Evolutionary conservation across 257 asterid genomes (phyloP), one percentile per base, ranked within the genome.

Genomic region (Solanum bukasovii): DNA sequence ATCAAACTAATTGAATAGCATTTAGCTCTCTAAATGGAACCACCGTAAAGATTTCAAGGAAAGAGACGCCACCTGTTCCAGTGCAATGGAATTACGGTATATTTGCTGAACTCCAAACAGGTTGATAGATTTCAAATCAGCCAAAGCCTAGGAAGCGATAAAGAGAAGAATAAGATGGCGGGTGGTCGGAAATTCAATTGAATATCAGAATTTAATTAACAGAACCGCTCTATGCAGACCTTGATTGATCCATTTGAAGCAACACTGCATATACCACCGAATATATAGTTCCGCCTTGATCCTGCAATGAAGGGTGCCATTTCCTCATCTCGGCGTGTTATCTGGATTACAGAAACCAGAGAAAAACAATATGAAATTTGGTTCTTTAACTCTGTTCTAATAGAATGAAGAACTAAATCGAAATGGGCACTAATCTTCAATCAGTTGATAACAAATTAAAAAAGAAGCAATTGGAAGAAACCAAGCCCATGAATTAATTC

Each of bases 21-120:
- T 81, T 75, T 85, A 77, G 59, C 61, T 74, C 31, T 34, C 49
- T 65, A 77, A 37, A 35, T 31, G 71, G 46, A 84, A 87, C 38
- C 44, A 71, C 29, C 78, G 61, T 18, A 87, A 40, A 46, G 83
- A 73, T 49, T 49, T 49, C 86, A 82, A 82, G 42, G 31, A 49
- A 87, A 46, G 61, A 46, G 87, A 79, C 16, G 7, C 44, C 56
- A 97, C 99, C 99, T 95, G 99, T 90, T 97, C 99, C 89, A 97
- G 92, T 34, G 99, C 98, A 90, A 97, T 97, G 89, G 99, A 94
- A 90, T 97, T 96, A 85, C 99, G 98, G 89, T 98, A 96, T 91
- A 97, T 94, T 92, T 97, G 99, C 92, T 97, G 99, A 88, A 97
- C 98, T 29, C 99, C 99, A 85, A 96, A 96, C 90, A 97, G 99